Evolutionary conservation across 1,284 basidiomycete species (phyloP).

Genomic region (Malassezia yamatoensis): DNA sequence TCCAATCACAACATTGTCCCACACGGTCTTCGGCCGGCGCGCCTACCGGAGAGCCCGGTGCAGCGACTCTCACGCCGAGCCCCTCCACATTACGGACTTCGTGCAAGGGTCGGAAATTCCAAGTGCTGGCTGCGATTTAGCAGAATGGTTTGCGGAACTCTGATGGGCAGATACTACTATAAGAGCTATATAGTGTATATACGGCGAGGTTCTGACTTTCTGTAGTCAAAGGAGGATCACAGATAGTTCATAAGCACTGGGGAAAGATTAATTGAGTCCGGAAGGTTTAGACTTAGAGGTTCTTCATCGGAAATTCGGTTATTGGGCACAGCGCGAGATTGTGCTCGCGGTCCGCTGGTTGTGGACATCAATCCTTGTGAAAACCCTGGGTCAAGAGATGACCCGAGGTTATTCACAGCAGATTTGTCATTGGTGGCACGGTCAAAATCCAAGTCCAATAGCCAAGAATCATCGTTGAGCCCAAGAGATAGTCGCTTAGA

Average conservation of each 20-base stretch:
- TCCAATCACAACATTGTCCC: background rate
- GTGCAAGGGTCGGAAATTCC: background rate
- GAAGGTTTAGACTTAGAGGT: background rate
- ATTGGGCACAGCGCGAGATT: background rate
- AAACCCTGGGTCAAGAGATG: no score
- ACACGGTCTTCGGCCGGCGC: no score
- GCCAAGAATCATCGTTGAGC: constrained; percentile 8
- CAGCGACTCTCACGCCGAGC: no score
- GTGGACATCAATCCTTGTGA: no score
- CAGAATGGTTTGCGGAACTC: no score
- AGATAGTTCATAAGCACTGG: background rate
- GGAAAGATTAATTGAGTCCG: background rate
- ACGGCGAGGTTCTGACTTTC: no score
- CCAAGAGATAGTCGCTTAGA: constrained; percentile 15
- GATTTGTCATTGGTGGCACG: background rate
- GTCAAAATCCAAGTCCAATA: constrained; percentile 10
- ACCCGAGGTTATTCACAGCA: background rate
- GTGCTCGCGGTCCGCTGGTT: background rate
- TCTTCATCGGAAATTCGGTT: background rate
- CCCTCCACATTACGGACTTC: background rate
- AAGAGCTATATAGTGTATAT: no score
- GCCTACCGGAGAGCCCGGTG: no score
- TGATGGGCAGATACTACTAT: no score
- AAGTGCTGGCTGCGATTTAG: background rate
- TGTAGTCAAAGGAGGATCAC: background rate